Conservation (phyloP, 495 filamentous ascomycete species). For the Penicillium samsonianum region DNA sequence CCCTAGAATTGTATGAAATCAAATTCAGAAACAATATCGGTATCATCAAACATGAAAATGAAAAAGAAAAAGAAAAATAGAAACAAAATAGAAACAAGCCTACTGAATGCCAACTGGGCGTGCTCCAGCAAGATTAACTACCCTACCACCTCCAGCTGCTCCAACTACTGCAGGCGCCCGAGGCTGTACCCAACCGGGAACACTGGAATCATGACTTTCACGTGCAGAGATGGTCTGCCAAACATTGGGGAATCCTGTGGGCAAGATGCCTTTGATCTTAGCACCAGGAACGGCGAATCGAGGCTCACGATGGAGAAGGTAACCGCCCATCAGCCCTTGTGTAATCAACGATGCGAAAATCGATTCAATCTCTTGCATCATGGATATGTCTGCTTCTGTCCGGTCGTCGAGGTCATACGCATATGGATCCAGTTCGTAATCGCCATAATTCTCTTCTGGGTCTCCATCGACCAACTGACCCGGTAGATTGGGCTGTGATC, state of each 20-base stretch:
- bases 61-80: not conserved
- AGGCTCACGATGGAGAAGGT: slow-evolving; percentile 71
- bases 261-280: slow-evolving; percentile 60
- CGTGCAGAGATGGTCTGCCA: slow-evolving; percentile 57
- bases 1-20: too few relatives aligned
- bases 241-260: slow-evolving; percentile 62
- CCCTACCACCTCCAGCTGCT: slow-evolving; percentile 42
- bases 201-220: slow-evolving; percentile 41
- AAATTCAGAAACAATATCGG: slow-evolving; percentile 1
- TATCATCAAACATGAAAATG: slow-evolving; percentile 8
- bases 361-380: slow-evolving; percentile 71
- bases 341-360: slow-evolving; percentile 74
- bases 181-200: slow-evolving; percentile 59
- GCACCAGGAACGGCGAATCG: slow-evolving; percentile 83
- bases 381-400: slow-evolving; percentile 35
- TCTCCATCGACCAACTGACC: slow-evolving; percentile 38
- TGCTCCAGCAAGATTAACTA: slow-evolving; percentile 55
- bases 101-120: slow-evolving; percentile 52
- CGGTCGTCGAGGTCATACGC: slow-evolving; percentile 18
- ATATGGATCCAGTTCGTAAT: slow-evolving; percentile 47
- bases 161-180: slow-evolving; percentile 23
- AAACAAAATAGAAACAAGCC: not conserved
- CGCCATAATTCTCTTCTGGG: slow-evolving; percentile 47
- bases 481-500: slow-evolving; percentile 30
- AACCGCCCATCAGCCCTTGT: slow-evolving; percentile 84